Evolutionary conservation across 73 alveolate genomes (phyloP).

Genomic region (Stentor roeselii): DNA sequence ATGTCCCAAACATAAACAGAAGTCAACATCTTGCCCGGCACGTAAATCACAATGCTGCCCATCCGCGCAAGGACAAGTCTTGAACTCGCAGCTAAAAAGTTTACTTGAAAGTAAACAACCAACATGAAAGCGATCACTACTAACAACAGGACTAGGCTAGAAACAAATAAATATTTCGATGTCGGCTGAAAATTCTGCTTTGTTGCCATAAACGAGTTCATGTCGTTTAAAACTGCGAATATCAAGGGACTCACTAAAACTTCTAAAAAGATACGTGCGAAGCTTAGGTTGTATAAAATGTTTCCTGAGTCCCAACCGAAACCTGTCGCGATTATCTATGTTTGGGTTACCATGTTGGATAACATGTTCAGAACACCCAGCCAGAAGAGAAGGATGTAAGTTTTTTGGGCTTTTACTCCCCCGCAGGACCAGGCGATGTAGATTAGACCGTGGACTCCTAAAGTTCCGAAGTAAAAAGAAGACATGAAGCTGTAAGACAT

Average conservation of each 20-base stretch:
- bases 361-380: background rate
- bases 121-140: background rate
- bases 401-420: constrained; percentile 25
- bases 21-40: background rate
- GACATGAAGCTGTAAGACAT: background rate
- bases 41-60: background rate
- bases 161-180: background rate
- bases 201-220: background rate
- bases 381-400: constrained; percentile 13
- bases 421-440: constrained; percentile 22
- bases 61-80: background rate
- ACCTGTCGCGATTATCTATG: constrained; percentile 14
- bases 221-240: background rate
- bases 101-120: background rate
- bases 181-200: background rate
- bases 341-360: background rate
- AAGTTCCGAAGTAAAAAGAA: background rate
- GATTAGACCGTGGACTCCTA: constrained; percentile 10
- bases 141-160: background rate
- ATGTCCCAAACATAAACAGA: background rate
- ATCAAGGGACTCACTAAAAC: background rate
- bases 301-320: constrained; percentile 12
- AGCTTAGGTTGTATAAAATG: background rate
- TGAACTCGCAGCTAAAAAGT: background rate
- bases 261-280: background rate